phyloP scores from a whole-genome alignment of 148 eudicot genomes.

The Camellia japonica region DNA sequence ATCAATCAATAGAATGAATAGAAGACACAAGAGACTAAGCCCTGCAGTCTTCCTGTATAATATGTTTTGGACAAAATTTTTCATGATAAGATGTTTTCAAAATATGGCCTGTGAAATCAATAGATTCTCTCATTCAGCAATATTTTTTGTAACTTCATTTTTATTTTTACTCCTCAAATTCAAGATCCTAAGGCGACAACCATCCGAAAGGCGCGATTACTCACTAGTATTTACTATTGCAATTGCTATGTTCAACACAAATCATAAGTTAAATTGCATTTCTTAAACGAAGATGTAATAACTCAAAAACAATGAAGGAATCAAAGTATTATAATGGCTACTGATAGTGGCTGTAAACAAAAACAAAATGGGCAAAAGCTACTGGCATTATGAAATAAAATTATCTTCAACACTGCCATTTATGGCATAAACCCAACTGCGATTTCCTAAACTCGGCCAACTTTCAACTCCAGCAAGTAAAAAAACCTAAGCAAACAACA shows the following conservation, averaged over 20 bases:
- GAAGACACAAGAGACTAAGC: background rate
- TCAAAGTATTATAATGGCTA: background rate
- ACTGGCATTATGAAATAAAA: background rate
- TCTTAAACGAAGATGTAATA: background rate
- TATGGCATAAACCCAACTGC: background rate
- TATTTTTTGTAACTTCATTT: no score
- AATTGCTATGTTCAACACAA: no score
- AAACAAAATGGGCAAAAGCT: constrained; percentile 1
- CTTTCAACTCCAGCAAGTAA: background rate
- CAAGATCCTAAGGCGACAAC: no score
- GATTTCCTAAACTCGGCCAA: constrained; percentile 1
- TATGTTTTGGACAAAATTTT: no score
- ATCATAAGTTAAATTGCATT: no score
- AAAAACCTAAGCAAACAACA: background rate
- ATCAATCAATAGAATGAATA: background rate
- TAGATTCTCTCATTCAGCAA: no score
- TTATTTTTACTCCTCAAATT: no score
- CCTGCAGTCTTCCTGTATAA: background rate
- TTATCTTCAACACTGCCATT: background rate
- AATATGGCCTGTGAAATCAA: no score
- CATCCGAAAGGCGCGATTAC: no score
- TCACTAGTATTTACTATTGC: no score
- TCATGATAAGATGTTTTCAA: no score
- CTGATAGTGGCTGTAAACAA: background rate
- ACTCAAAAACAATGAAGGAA: background rate